A percentile compares a stretch with the other conserved stretches of the same genome.
phyloP scores from a whole-genome alignment of 371 early-diverging fungal species.

The Umbelopsis sp. region DNA sequence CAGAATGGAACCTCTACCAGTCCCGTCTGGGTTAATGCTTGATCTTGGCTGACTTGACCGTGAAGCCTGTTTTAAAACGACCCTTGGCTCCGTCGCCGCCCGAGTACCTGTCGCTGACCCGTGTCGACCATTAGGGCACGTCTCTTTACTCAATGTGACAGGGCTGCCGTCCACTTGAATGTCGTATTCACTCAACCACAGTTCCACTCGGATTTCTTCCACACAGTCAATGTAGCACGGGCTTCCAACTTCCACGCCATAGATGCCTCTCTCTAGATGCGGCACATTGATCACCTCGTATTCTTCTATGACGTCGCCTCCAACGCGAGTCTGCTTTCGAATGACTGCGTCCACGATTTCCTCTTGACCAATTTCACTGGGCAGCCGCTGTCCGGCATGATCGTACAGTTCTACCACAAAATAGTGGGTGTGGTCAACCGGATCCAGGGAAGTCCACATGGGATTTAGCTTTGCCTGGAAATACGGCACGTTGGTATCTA shows the following conservation, averaged over 20 bases:
- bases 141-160: constrained; percentile 4
- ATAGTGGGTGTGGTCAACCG: constrained; percentile 12
- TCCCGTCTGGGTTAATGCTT: constrained; percentile 10
- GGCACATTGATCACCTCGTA: constrained; percentile 16
- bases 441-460: constrained; percentile 11
- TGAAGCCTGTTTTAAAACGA: not conserved
- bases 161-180: constrained; percentile 8
- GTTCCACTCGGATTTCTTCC: constrained; percentile 10
- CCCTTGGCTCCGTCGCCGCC: constrained; percentile 18
- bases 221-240: constrained; percentile 2
- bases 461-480: constrained; percentile 16
- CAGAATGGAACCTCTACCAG: not conserved
- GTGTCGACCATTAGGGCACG: constrained; percentile 1
- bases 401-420: constrained; percentile 8
- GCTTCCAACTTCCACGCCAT: constrained; percentile 3
- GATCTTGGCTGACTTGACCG: constrained; percentile 12
- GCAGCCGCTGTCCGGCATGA: not conserved
- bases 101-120: constrained; percentile 14
- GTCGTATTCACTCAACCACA: constrained; percentile 14
- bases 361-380: constrained; percentile 2
- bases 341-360: constrained; percentile 12
- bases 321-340: not conserved
- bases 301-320: not conserved
- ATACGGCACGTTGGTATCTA: constrained; percentile 12
- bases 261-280: constrained; percentile 3